Percentiles rank a stretch among this genome's conserved stretches.
phyloP scores from a whole-genome alignment of 2,329 filamentous ascomycete genomes.

The Aspergillus japonicus region DNA sequence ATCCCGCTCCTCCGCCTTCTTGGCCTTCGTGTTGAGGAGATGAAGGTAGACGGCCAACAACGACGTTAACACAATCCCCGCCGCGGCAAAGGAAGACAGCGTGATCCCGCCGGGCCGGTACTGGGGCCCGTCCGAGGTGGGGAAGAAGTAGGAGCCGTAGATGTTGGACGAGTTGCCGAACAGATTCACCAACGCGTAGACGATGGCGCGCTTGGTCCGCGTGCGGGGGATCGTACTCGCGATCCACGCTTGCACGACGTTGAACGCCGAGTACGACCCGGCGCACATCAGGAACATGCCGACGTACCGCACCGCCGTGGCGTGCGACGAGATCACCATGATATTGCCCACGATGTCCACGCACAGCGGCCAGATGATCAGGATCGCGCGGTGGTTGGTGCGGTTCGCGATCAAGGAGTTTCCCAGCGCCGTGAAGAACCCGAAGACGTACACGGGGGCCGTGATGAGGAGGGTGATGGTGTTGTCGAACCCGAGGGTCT shows the following conservation, averaged over 20 bases:
- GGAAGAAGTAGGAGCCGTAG: slow-evolving; percentile 24
- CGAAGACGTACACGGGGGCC: slow-evolving; percentile 22
- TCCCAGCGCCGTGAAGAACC: slow-evolving; percentile 36
- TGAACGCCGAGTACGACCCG: slow-evolving; percentile 22
- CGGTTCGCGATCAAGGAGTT: slow-evolving; percentile 29
- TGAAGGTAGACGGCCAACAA: slow-evolving; percentile 10
- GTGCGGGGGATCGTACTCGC: slow-evolving; percentile 24
- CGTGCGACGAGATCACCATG: slow-evolving; percentile 16
- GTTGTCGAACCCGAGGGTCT: slow-evolving; percentile 20
- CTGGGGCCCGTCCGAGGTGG: slow-evolving; percentile 15
- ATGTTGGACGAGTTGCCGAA: slow-evolving; percentile 23
- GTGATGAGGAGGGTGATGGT: slow-evolving; percentile 22
- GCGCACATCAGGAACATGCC: slow-evolving; percentile 25
- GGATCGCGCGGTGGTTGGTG: slow-evolving; percentile 14
- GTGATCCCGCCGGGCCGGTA: slow-evolving; percentile 20
- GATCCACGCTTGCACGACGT: slow-evolving; percentile 23
- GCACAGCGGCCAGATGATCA: slow-evolving; percentile 20
- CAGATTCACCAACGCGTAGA: slow-evolving; percentile 22
- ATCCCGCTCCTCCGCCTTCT: slow-evolving; percentile 9
- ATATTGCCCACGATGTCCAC: slow-evolving; percentile 22
- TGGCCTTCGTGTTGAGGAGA: slow-evolving; percentile 7
- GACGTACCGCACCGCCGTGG: slow-evolving; percentile 17
- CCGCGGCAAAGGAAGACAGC: slow-evolving; percentile 18
- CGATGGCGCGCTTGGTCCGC: slow-evolving; percentile 21
- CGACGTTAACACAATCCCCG: slow-evolving; percentile 11